Percentiles rank a stretch among this genome's conserved stretches.
Conservation (phyloP, 2,329 filamentous ascomycete genomes). For the Curvularia lunata region DNA sequence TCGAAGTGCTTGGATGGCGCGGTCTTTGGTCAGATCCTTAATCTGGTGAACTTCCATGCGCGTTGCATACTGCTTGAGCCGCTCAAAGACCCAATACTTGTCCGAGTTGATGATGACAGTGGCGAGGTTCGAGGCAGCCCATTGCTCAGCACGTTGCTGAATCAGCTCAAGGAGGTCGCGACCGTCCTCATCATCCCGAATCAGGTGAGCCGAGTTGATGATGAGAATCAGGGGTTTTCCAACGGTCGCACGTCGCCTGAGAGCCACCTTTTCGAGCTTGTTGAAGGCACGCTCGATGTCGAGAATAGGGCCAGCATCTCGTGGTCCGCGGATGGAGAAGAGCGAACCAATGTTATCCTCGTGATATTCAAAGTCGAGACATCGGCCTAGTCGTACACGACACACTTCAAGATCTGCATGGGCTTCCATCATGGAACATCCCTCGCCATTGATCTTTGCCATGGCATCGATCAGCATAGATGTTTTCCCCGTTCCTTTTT, state of each 20-base stretch:
- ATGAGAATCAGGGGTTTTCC: conserved; percentile 84
- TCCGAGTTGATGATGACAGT: conserved; percentile 95
- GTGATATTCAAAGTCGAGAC: conserved; percentile 94
- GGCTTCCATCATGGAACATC: conserved; percentile 93
- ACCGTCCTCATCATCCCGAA: conserved; percentile 92
- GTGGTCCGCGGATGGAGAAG: conserved; percentile 90
- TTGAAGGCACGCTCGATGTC: conserved; percentile 98
- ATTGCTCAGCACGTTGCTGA: conserved; percentile 94
- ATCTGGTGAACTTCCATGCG: conserved; percentile 94
- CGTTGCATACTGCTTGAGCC: conserved; percentile 88
- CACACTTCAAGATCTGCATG: conserved; percentile 96
- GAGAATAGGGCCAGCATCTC: conserved; percentile 88
- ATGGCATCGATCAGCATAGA: conserved; percentile 97
- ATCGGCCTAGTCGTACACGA: conserved; percentile 88
- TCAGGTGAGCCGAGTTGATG: conserved; percentile 90
- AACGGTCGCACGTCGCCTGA: conserved; percentile 68
- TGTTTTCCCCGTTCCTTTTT: conserved; percentile 96
- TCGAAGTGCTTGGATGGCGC: conserved; percentile 76
- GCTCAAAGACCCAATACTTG: conserved; percentile 98
- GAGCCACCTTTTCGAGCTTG: conserved; percentile 94
- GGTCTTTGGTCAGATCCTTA: conserved; percentile 77
- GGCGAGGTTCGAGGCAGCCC: conserved; percentile 89
- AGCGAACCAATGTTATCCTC: conserved; percentile 97
- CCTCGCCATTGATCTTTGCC: conserved; percentile 87
- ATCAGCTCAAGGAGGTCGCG: conserved; percentile 90